These are phyloP conservation scores for Gymnopilus dilepis DNA, from an alignment of 768 basidiomycete species.

Conservation along the genomic window DNA sequence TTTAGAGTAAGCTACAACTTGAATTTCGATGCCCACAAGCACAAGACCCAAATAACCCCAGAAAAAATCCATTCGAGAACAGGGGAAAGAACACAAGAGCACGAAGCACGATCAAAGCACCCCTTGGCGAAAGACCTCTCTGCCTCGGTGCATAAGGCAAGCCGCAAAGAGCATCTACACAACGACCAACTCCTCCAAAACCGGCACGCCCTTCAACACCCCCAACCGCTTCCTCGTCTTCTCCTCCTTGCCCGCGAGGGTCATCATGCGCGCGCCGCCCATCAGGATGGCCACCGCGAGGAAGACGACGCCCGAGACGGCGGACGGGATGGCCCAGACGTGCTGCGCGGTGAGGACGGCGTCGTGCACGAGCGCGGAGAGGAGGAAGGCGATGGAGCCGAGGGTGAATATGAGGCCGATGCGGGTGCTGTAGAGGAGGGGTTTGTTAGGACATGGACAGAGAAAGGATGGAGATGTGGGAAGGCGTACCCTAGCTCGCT, in stretches of 20 bases:
- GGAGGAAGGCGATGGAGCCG: constrained; percentile 38
- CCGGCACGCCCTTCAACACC: constrained; percentile 13
- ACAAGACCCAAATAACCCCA: neutral
- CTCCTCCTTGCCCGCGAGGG: constrained; percentile 15
- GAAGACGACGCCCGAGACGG: constrained; percentile 38
- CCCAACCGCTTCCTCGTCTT: constrained; percentile 5
- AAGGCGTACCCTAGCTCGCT: constrained; percentile 21
- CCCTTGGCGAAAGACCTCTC: too few relatives aligned
- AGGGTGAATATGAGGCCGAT: constrained; percentile 41
- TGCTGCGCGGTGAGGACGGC: constrained; percentile 37
- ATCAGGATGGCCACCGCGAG: constrained; percentile 24
- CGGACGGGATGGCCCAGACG: constrained; percentile 39
- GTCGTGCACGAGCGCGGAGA: constrained; percentile 41
- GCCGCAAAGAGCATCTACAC: constrained; percentile 7
- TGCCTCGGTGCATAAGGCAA: too few relatives aligned
- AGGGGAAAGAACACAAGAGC: neutral
- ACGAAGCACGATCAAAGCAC: too few relatives aligned
- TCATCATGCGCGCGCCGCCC: constrained; percentile 24
- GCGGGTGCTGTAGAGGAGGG: constrained; percentile 34
- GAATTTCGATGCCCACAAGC: neutral
- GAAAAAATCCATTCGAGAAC: constrained; percentile 2
- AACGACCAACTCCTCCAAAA: constrained; percentile 13
- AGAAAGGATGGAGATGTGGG: neutral
- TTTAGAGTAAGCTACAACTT: neutral
- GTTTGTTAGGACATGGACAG: neutral